Percentiles rank a stretch among this genome's conserved stretches.
Conservation (phyloP, 768 basidiomycete genomes). For the Russula emetica region DNA sequence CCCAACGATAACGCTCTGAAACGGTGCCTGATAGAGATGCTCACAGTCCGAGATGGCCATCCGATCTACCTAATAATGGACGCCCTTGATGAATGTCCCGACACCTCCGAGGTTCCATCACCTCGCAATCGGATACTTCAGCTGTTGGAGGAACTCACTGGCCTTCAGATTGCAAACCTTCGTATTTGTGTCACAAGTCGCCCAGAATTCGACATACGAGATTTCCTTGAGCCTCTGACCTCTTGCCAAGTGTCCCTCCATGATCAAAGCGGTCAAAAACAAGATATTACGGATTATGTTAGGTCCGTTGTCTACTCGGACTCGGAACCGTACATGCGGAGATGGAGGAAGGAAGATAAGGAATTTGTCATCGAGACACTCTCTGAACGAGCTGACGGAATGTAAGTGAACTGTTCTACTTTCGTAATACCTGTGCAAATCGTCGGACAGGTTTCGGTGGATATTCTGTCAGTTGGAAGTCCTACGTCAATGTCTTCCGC, state of each 20-base stretch:
- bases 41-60: no score
- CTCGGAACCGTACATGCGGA: neutral
- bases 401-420: neutral
- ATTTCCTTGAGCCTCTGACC: neutral
- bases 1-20: neutral
- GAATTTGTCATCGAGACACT: neutral
- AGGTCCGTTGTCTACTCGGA: neutral
- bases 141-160: neutral
- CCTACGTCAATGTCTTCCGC: neutral
- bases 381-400: neutral
- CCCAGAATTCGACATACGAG: conserved; percentile 1
- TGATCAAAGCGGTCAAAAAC: neutral
- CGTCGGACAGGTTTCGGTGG: neutral
- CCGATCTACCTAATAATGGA: no score
- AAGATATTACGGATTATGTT: neutral
- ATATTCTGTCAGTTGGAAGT: neutral
- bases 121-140: neutral
- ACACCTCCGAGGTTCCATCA: no score
- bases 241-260: neutral
- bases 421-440: neutral
- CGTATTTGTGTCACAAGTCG: conserved; percentile 6
- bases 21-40: no score
- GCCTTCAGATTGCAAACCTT: neutral
- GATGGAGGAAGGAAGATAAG: neutral
- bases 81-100: no score